Base-by-base conservation (phyloP, 1,139 yeast species). In the Eremothecium cymbalariae region DNA sequence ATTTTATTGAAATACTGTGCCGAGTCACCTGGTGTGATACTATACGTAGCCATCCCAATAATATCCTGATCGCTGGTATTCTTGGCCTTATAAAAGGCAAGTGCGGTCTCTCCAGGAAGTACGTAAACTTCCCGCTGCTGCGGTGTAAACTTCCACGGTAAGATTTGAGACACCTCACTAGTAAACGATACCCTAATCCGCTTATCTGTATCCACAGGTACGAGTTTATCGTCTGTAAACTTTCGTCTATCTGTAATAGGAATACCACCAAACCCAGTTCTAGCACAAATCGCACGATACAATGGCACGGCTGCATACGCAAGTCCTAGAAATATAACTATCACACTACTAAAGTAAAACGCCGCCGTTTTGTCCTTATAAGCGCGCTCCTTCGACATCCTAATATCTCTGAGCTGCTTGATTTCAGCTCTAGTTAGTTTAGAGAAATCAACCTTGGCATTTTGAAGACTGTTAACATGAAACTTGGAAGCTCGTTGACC, bases 21-120 rank as follows among this genome's bases (percentile, higher is more conserved):
- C 7, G 93, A 95, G 48, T 83, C 88, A 47, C 90, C 97, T 0
- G 99, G 99, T 0, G 95, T 77, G 30, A 93, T 95, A 7, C 95
- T 82, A 58, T 88, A 88, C 0, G 97, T 86, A 4, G 98, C 97
- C 95, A 90, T 90, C 8, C 98, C 98, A 34, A 90, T 84, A 34
- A 93, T 84, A 55, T 93, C 98, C 48, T 81, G 83, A 41, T 80
- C 78, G 25, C 95, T 74, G 48, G 67, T 68, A 56, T 90, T 93
- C 57, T 78, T 82, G 24, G 98, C 98, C 59, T 80, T 81, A 64
- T 86, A 93, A 55, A 93, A 93, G 0, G 96, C 97, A 44, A 90
- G 65, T 0, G 98, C 98, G 1, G 98, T 90, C 59, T 93, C 99
- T 15, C 99, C 99, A 0, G 99, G 99, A 9, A 86, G 77, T 14